phyloP scores from a whole-genome alignment of 2,329 filamentous ascomycete genomes.

The Leptosphaerulina australis region DNA sequence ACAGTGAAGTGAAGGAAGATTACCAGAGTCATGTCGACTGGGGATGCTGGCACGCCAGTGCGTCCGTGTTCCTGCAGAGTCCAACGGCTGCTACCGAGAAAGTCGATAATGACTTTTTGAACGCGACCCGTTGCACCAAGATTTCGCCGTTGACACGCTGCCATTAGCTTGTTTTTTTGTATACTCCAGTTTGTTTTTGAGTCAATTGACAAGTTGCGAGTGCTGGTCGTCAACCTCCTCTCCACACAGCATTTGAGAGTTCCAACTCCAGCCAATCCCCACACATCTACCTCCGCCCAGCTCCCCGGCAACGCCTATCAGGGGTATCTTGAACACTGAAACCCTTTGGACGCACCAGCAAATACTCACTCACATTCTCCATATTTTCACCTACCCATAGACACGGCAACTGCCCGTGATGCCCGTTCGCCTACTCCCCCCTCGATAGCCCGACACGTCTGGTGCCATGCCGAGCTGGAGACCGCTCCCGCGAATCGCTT shows the following conservation, averaged over 20 bases:
- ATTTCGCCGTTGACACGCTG: not conserved
- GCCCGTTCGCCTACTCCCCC: conserved; percentile 34
- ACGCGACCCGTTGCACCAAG: conserved; percentile 3
- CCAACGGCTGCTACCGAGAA: conserved; percentile 6
- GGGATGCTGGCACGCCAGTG: conserved; percentile 7
- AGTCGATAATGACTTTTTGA: not conserved
- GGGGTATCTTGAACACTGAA: conserved; percentile 11
- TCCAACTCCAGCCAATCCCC: conserved; percentile 16
- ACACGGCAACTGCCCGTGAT: conserved; percentile 36
- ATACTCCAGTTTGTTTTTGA: not conserved
- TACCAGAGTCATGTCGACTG: not conserved
- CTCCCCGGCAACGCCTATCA: conserved; percentile 7
- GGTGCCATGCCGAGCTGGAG: conserved; percentile 71
- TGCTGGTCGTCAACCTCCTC: conserved; percentile 6
- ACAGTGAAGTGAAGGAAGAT: not conserved
- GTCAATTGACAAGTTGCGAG: conserved; percentile 1
- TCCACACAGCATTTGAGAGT: not conserved
- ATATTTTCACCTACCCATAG: not conserved
- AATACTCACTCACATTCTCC: not conserved
- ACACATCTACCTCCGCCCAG: conserved; percentile 3
- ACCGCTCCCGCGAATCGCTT: conserved; percentile 94
- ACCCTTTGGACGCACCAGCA: not conserved
- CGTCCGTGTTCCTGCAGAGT: conserved; percentile 6
- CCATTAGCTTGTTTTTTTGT: not conserved
- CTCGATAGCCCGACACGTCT: conserved; percentile 38